phyloP scores from a whole-genome alignment of 2,329 filamentous ascomycete genomes.

The Trichoderma atroviride region DNA sequence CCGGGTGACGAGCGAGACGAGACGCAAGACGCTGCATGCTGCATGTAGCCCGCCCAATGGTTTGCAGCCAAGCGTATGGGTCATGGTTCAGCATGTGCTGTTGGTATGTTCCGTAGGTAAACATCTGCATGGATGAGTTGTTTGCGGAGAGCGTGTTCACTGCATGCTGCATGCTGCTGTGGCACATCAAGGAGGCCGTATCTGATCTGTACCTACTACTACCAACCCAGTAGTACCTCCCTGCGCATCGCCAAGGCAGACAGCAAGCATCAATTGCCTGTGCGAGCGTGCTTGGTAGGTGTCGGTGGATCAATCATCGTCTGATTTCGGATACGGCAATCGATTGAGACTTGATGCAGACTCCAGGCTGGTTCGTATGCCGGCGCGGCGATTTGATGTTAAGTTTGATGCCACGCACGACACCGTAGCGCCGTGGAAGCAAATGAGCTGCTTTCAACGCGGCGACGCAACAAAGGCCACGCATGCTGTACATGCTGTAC shows the following conservation, averaged over 20 bases:
- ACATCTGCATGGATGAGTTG: conserved; percentile 25
- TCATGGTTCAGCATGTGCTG: background rate
- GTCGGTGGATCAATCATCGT: background rate
- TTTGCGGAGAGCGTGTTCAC: conserved; percentile 14
- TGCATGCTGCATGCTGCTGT: conserved; percentile 3
- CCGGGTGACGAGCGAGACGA: background rate
- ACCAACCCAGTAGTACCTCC: background rate
- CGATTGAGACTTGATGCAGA: background rate
- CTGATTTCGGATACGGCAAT: background rate
- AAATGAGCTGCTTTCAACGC: background rate
- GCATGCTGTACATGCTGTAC: background rate
- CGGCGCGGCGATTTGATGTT: background rate
- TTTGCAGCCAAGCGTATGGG: background rate
- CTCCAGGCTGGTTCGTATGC: background rate
- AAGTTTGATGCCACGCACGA: background rate
- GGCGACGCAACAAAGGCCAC: background rate
- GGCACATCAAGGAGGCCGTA: background rate
- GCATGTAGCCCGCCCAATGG: background rate
- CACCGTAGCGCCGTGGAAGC: background rate
- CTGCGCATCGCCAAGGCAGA: background rate
- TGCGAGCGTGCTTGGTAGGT: background rate
- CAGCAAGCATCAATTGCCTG: background rate
- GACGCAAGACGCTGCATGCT: background rate
- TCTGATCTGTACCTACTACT: background rate
- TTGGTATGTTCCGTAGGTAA: background rate